These are phyloP conservation scores for Cocos nucifera DNA, from an alignment of 176 grass and related monocot species.

Conservation along the genomic window DNA sequence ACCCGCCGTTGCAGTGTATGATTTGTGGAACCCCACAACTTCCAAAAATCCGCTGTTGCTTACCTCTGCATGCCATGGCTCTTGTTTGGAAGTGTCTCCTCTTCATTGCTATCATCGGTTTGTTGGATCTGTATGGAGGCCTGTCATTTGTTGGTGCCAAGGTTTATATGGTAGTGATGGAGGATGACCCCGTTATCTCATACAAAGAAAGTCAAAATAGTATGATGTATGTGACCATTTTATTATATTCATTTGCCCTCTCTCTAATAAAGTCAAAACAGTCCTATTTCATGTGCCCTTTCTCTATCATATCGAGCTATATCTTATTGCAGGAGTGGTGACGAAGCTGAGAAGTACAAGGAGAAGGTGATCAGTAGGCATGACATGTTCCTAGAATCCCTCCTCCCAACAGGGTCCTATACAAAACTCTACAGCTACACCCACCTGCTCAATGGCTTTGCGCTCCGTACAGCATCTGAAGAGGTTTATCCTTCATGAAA, in stretches of 20 bases:
- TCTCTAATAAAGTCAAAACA: background rate
- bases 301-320: background rate
- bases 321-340: conserved; percentile 44
- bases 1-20: background rate
- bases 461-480: conserved; percentile 56
- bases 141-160: conserved; percentile 43
- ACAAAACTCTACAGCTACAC: conserved; percentile 90
- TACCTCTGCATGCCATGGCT: conserved; percentile 22
- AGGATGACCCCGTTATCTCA: conserved; percentile 64
- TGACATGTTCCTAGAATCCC: conserved; percentile 71
- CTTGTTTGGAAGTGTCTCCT: conserved; percentile 16
- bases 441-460: conserved; percentile 83
- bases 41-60: conserved; percentile 17
- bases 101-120: conserved; percentile 27
- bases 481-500: conserved; percentile 25
- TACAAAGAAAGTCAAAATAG: conserved; percentile 33
- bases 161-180: conserved; percentile 85
- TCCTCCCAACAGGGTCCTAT: conserved; percentile 58
- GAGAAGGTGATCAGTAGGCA: conserved; percentile 46
- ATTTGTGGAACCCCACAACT: conserved; percentile 7
- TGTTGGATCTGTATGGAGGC: conserved; percentile 24
- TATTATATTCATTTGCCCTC: background rate
- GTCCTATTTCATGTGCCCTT: conserved; percentile 2
- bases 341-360: conserved; percentile 69
- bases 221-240: conserved; percentile 36